Conservation (phyloP, 2,329 filamentous ascomycete species). For the Blumeriella jaapii region DNA sequence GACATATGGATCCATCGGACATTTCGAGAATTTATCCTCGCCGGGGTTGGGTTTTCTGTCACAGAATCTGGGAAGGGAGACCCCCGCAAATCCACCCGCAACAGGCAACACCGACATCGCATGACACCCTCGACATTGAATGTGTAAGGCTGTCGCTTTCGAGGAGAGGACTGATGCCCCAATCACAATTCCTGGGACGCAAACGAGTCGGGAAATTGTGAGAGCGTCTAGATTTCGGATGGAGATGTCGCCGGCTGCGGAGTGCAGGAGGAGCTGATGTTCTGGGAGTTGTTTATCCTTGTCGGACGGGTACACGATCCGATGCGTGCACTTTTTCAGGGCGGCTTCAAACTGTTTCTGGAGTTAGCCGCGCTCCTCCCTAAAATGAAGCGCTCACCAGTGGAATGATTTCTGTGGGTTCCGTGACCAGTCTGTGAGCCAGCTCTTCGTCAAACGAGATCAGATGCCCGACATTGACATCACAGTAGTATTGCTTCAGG, state of each 20-base stretch:
- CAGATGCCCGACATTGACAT: constrained; percentile 88
- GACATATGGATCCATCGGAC: constrained; percentile 90
- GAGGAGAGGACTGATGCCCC: constrained; percentile 94
- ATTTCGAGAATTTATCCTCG: constrained; percentile 71
- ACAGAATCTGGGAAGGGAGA: constrained; percentile 75
- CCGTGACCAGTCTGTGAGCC: constrained; percentile 76
- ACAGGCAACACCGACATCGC: constrained; percentile 60
- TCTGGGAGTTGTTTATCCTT: constrained; percentile 60
- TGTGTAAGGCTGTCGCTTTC: constrained; percentile 76
- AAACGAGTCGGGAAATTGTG: constrained; percentile 86
- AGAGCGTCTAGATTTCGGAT: constrained; percentile 90
- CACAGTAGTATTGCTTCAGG: constrained; percentile 88
- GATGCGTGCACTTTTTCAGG: constrained; percentile 80
- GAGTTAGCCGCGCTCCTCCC: too few species aligned
- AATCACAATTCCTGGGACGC: constrained; percentile 95
- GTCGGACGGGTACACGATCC: constrained; percentile 78
- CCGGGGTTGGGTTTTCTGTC: constrained; percentile 50
- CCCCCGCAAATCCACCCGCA: constrained; percentile 74
- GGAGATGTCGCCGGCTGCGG: constrained; percentile 77
- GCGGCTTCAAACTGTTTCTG: constrained; percentile 83
- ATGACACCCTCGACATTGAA: constrained; percentile 81
- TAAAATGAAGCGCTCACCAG: constrained; percentile 64
- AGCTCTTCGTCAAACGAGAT: constrained; percentile 96
- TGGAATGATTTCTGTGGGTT: constrained; percentile 86
- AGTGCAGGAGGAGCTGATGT: constrained; percentile 91